Evolutionary conservation across 2,329 filamentous ascomycete genomes (phyloP).

Genomic region (Aspergillus vadensis): DNA sequence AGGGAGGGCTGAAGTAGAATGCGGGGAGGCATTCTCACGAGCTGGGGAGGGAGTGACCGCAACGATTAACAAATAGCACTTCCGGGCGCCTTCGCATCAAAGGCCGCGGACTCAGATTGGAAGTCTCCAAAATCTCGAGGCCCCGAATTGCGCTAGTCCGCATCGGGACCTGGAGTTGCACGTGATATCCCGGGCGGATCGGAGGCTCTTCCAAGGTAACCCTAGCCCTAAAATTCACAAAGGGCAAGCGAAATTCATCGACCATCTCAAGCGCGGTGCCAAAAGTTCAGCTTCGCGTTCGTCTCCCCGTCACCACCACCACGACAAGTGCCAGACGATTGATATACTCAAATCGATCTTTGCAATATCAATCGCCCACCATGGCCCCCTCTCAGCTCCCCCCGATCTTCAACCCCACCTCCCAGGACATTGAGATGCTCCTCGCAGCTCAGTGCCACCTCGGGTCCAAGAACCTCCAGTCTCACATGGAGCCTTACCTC

Average conservation of each 20-base stretch:
- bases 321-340: conserved; percentile 50
- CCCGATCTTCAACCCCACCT: conserved; percentile 93
- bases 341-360: conserved; percentile 43
- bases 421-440: conserved; percentile 99
- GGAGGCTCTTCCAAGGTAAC: conserved; percentile 18
- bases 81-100: conserved; percentile 3
- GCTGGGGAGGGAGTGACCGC: background rate
- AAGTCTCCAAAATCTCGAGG: conserved; percentile 36
- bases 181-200: conserved; percentile 22
- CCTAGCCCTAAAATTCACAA: conserved; percentile 46
- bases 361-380: conserved; percentile 62
- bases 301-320: conserved; percentile 37
- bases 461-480: conserved; percentile 98
- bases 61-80: conserved; percentile 3
- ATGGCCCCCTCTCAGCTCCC: conserved; percentile 97
- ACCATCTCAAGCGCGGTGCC: conserved; percentile 26
- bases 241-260: conserved; percentile 42
- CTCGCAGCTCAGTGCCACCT: conserved; percentile 95
- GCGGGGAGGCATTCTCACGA: conserved; percentile 65
- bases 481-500: conserved; percentile 99
- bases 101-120: conserved; percentile 4
- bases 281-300: conserved; percentile 33
- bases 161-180: conserved; percentile 4
- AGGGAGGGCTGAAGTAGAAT: conserved; percentile 63
- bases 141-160: conserved; percentile 30